These are phyloP conservation scores for Pichia sp. DNA, from an alignment of 1,139 yeast species.

Conservation along the genomic window DNA sequence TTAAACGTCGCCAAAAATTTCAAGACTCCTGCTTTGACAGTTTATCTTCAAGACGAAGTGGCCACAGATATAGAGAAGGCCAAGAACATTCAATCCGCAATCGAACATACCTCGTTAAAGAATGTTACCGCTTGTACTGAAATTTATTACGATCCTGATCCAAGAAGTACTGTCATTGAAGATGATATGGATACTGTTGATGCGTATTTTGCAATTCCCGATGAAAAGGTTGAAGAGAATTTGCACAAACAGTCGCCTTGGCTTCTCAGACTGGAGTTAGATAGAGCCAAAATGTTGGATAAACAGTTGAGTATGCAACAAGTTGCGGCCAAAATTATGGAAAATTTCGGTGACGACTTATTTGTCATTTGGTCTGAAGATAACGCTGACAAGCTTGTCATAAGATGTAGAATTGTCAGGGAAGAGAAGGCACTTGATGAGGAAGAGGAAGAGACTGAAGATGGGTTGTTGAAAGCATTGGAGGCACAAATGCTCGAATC, in stretches of 20 bases:
- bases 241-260: slow-evolving; percentile 95
- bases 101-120: slow-evolving; percentile 91
- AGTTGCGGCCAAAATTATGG: slow-evolving; percentile 93
- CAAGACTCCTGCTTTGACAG: slow-evolving; percentile 97
- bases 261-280: slow-evolving; percentile 92
- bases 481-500: slow-evolving; percentile 96
- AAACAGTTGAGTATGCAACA: slow-evolving; percentile 97
- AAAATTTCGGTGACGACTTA: slow-evolving; percentile 89
- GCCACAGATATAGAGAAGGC: slow-evolving; percentile 91
- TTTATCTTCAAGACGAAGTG: slow-evolving; percentile 73
- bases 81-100: slow-evolving; percentile 91
- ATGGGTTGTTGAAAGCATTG: slow-evolving; percentile 89
- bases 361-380: slow-evolving; percentile 99
- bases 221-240: slow-evolving; percentile 92
- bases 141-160: slow-evolving; percentile 97
- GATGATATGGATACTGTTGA: slow-evolving; percentile 97
- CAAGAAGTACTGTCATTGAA: slow-evolving; percentile 89
- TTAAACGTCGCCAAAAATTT: slow-evolving; percentile 96
- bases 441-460: slow-evolving; percentile 95
- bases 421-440: slow-evolving; percentile 92
- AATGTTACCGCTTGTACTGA: slow-evolving; percentile 98
- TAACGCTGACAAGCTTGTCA: slow-evolving; percentile 92
- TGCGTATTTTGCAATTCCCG: slow-evolving; percentile 95
- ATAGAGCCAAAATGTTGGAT: slow-evolving; percentile 98
- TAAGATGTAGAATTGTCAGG: slow-evolving; percentile 97